Percentiles rank a stretch among this genome's conserved stretches.
Evolutionary conservation across 1,284 basidiomycete genomes (phyloP).

Genomic region (Apiotrichum mycotoxinovorans): DNA sequence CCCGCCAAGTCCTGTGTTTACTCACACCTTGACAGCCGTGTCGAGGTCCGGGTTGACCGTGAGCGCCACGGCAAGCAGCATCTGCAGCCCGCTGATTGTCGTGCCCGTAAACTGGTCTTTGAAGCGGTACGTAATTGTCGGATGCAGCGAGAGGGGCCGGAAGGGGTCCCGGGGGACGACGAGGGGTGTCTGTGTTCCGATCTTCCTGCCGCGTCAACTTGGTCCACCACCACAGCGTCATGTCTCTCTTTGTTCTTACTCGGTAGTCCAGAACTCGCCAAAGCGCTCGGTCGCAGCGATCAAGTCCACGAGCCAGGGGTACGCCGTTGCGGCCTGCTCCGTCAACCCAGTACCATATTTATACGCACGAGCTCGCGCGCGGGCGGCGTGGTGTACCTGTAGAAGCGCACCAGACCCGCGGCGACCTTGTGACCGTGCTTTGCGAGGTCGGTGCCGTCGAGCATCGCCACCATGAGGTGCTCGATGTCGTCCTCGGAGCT

Average conservation of each 20-base stretch:
- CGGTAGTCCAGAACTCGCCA: not conserved
- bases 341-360: not conserved
- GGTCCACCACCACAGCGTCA: too few relatives aligned
- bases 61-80: not conserved
- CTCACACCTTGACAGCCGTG: not conserved
- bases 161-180: not conserved
- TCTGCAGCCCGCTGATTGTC: not conserved
- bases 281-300: not conserved
- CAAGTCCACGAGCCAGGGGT: not conserved
- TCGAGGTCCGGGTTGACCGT: constrained; percentile 3
- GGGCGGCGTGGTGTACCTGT: not conserved
- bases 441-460: not conserved
- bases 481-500: not conserved
- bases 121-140: not conserved
- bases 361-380: not conserved
- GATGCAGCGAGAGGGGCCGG: not conserved
- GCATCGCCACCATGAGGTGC: not conserved
- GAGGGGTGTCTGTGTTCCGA: not conserved
- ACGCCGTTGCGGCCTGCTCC: not conserved
- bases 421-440: not conserved
- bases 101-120: not conserved
- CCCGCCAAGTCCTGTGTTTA: not conserved
- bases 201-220: not conserved
- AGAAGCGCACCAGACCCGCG: not conserved
- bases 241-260: too few relatives aligned